These are phyloP conservation scores for Scheffersomyces illinoinensis DNA, from an alignment of 1,139 yeast genomes.

Conservation along the genomic window DNA sequence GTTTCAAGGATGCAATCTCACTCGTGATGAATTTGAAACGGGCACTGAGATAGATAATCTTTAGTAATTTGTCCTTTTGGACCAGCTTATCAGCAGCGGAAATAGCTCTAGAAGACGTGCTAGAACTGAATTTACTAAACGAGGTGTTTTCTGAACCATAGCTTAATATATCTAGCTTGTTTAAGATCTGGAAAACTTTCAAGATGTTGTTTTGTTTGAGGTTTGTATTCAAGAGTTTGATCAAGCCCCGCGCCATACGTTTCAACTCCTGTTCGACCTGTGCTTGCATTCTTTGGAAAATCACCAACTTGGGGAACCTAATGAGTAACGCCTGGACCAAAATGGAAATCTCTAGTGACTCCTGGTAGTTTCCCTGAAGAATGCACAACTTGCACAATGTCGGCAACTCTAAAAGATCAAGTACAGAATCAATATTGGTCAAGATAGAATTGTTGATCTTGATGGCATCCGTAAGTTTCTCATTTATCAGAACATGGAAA, in stretches of 20 bases:
- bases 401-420: constrained; percentile 83
- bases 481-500: constrained; percentile 19
- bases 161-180: constrained; percentile 40
- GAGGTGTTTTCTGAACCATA: not conserved
- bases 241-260: constrained; percentile 66
- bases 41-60: constrained; percentile 52
- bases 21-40: constrained; percentile 59
- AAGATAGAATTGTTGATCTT: constrained; percentile 41
- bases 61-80: constrained; percentile 32
- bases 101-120: constrained; percentile 1
- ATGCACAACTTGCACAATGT: constrained; percentile 82
- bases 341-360: constrained; percentile 77
- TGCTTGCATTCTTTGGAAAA: constrained; percentile 56
- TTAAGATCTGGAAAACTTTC: constrained; percentile 75
- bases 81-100: constrained; percentile 7
- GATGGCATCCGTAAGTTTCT: constrained; percentile 22
- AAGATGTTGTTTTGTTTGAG: constrained; percentile 75
- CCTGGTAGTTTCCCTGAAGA: constrained; percentile 83
- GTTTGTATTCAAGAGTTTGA: constrained; percentile 70
- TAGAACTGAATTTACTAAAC: not conserved
- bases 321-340: constrained; percentile 66
- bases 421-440: constrained; percentile 66
- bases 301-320: constrained; percentile 62
- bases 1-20: constrained; percentile 59
- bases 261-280: constrained; percentile 60